A percentile compares a stretch with the other conserved stretches of the same genome.
These are phyloP conservation scores for Aspergillus pseudoglaucus DNA, from an alignment of 2,329 filamentous ascomycete genomes.

Conservation along the genomic window DNA sequence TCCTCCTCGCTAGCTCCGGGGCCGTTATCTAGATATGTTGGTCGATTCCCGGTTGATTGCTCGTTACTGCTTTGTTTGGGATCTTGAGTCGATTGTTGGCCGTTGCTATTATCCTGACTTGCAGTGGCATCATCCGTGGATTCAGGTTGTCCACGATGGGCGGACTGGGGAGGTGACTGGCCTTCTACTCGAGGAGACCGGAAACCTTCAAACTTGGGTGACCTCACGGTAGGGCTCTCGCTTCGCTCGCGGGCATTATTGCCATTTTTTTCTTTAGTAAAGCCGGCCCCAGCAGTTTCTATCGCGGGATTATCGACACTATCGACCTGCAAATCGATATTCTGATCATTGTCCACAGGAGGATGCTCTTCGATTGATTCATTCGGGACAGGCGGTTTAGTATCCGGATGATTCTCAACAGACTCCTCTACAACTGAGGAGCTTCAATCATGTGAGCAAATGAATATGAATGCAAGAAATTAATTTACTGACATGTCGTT, in stretches of 20 bases:
- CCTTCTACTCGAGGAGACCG: neutral
- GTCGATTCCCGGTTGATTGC: neutral
- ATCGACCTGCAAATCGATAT: neutral
- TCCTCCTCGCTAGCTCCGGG: neutral
- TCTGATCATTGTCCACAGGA: neutral
- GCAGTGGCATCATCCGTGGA: neutral
- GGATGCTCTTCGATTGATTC: neutral
- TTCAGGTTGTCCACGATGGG: neutral
- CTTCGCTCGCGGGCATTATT: neutral
- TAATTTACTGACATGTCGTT: slow-evolving; percentile 34
- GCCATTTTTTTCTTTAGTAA: neutral
- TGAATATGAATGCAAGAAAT: slow-evolving; percentile 16
- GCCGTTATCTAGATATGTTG: neutral
- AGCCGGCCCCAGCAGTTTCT: neutral
- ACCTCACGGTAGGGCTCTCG: slow-evolving; percentile 8
- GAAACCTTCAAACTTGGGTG: slow-evolving; percentile 17
- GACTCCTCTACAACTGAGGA: slow-evolving; percentile 21
- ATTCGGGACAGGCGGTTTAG: neutral
- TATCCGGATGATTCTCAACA: slow-evolving; percentile 13
- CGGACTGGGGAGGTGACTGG: neutral
- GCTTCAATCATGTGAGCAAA: slow-evolving; percentile 26
- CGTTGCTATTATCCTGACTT: neutral
- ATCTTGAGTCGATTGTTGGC: neutral
- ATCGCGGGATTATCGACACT: neutral
- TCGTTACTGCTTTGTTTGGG: neutral